phyloP scores from a whole-genome alignment of 805 yeast species.

The Grigorovia humatica region DNA sequence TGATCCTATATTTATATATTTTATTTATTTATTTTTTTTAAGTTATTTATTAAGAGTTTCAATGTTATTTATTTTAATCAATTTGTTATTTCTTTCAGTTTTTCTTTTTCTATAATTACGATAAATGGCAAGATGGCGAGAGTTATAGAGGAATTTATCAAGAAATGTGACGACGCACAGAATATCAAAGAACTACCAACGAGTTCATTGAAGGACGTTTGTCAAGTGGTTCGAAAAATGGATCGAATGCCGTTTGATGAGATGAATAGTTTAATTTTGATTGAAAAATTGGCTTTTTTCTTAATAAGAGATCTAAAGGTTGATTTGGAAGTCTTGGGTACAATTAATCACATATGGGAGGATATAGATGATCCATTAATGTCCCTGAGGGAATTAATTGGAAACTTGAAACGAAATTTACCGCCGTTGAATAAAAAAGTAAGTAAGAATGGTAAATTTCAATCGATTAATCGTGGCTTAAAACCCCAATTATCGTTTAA shows the following conservation, averaged over 20 bases:
- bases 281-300: background rate
- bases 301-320: background rate
- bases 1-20: background rate
- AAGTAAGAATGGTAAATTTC: background rate
- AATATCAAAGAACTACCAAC: too few species aligned
- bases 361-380: background rate
- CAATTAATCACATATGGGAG: background rate
- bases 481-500: slow-evolving; percentile 11
- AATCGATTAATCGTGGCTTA: slow-evolving; percentile 4
- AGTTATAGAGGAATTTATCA: too few species aligned
- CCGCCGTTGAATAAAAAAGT: slow-evolving; percentile 2
- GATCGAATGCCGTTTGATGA: background rate
- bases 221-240: background rate
- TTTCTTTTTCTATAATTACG: too few species aligned
- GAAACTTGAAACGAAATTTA: slow-evolving; percentile 8
- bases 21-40: background rate
- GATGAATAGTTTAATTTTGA: background rate
- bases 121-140: too few species aligned
- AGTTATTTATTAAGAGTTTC: too few species aligned
- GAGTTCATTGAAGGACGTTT: background rate
- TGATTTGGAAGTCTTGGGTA: background rate
- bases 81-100: too few species aligned
- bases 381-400: slow-evolving; percentile 3
- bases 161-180: too few species aligned
- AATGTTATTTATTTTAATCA: too few species aligned